Conservation (phyloP, 2,329 filamentous ascomycete species). For the Alternaria infectoria region DNA sequence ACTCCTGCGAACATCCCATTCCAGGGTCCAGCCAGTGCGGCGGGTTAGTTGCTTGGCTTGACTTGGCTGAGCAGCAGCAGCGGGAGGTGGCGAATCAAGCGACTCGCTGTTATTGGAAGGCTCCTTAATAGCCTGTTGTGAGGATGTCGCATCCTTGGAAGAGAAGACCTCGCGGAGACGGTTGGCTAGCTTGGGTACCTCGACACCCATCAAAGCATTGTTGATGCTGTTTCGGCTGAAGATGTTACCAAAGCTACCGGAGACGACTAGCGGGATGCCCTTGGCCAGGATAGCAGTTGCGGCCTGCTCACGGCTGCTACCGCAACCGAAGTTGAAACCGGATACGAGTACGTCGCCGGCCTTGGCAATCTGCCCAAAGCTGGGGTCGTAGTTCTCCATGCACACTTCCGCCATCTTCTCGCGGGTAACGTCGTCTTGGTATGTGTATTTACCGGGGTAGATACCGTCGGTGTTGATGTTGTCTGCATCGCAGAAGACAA, state of each 20-base stretch:
- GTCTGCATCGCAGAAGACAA: conserved; percentile 83
- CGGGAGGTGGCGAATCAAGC: conserved; percentile 57
- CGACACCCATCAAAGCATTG: conserved; percentile 75
- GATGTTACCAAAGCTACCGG: conserved; percentile 84
- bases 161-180: conserved; percentile 68
- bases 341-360: conserved; percentile 81
- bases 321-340: conserved; percentile 89
- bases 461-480: conserved; percentile 94
- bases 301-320: conserved; percentile 81
- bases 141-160: conserved; percentile 25
- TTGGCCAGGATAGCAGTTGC: conserved; percentile 86
- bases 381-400: conserved; percentile 90
- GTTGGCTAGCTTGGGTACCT: conserved; percentile 71
- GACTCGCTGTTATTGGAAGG: conserved; percentile 59
- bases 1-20: conserved; percentile 79
- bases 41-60: conserved; percentile 67
- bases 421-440: conserved; percentile 79
- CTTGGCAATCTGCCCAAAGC: conserved; percentile 69
- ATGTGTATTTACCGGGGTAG: conserved; percentile 91
- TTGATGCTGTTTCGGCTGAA: conserved; percentile 81
- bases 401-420: conserved; percentile 87
- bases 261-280: conserved; percentile 78
- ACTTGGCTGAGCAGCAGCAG: conserved; percentile 43
- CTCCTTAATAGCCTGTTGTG: conserved; percentile 55
- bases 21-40: conserved; percentile 81